Evolutionary conservation across 2,329 filamentous ascomycete genomes (phyloP).

Genomic region (Fusarium drepaniforme): DNA sequence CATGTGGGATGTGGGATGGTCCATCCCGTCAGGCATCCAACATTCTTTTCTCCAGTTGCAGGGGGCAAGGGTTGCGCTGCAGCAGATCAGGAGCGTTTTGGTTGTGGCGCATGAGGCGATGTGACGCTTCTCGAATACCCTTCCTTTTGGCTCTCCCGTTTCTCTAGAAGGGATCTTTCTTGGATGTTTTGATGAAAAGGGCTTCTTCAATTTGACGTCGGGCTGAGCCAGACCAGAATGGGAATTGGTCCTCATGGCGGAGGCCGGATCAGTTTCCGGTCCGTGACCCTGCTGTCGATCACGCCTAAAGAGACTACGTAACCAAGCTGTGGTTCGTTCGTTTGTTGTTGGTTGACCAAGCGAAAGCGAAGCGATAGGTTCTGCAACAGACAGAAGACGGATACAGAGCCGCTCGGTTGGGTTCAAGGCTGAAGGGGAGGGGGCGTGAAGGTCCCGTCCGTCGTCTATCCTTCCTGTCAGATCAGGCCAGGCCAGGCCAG

Average conservation of each 20-base stretch:
- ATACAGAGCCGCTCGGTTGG: constrained; percentile 7
- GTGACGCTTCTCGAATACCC: constrained; percentile 8
- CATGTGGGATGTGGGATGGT: constrained; percentile 1
- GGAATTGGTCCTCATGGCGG: neutral
- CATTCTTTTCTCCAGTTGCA: constrained; percentile 1
- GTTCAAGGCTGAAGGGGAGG: constrained; percentile 1
- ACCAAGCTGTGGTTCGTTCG: neutral
- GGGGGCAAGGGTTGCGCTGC: neutral
- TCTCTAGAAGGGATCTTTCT: neutral
- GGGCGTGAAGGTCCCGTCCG: neutral
- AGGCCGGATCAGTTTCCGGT: constrained; percentile 19
- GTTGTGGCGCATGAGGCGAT: neutral
- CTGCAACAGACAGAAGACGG: constrained; percentile 3
- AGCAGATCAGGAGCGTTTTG: constrained; percentile 2
- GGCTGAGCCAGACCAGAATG: neutral
- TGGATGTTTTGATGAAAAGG: neutral
- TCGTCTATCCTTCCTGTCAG: neutral
- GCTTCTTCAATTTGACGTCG: neutral
- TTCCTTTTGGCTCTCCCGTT: neutral
- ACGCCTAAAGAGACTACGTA: neutral
- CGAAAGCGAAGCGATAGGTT: constrained; percentile 7
- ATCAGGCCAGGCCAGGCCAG: neutral
- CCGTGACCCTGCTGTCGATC: constrained; percentile 27
- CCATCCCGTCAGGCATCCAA: constrained; percentile 24
- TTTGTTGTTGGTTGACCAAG: neutral